Base-by-base conservation (phyloP, 345 rosid genomes). In the Ceriops zippeliana region DNA sequence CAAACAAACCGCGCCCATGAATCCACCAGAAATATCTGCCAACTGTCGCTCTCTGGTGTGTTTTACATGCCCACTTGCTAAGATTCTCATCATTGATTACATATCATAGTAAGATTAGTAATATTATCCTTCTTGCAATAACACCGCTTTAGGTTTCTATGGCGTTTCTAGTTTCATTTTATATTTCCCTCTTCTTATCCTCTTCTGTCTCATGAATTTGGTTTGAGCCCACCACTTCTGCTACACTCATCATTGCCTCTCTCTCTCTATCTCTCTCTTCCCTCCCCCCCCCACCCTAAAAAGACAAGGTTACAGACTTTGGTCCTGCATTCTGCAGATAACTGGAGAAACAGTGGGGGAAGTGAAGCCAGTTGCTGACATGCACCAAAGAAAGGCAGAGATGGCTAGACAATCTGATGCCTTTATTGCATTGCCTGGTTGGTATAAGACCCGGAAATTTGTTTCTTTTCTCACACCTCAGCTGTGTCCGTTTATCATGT, bases 371-470 rank as follows among this genome's bases (percentile, higher is more conserved):
- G 80, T 76, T 37, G 75, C 75, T 57, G 76, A 76, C 52, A 76
- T 76, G 80, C 80, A 76, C 61, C 76, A 76, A 71, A 66, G 80
- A 10, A 76, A 76, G 58, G 80, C 80, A 13, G 80, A 76, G 61
- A 76, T 76, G 80, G 80, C 80, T 76, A 61, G 72, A 62, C 72
- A 71, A 16, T 76, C 80, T 17, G 80, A 76, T 67, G 80, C 80
- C 24, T 76, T 76, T 17, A 76, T 76, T 62, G 80, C 80, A 19
- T 63, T 76, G 28, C 80, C 80, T 66, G 80, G 80, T 76, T 27
- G 0, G 75, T 60, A 52, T 62, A 53, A 21, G 22, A 5, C 26
- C 59, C 24, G 59, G 59, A 27, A 56, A 3, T 56, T 56, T 9
- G 27, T 9, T 21, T 26, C 27, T 22, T n/a, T 13, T 5, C 4